These are phyloP conservation scores for Protomyces pachydermus DNA, from an alignment of 1,139 yeast genomes.

Conservation along the genomic window DNA sequence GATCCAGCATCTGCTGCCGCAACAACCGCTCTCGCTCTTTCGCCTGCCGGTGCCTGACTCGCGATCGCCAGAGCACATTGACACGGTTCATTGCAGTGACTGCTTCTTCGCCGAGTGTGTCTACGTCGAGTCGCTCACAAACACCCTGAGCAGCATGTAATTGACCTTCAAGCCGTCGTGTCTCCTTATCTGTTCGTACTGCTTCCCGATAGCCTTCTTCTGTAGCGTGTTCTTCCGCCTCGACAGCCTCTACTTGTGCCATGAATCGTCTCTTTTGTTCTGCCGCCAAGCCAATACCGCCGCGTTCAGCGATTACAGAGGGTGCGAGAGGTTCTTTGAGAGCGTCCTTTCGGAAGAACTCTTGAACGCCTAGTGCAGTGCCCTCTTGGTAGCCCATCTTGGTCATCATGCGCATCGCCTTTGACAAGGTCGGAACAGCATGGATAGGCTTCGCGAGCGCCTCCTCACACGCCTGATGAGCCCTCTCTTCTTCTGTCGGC, in stretches of 20 bases:
- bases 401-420: constrained; percentile 52
- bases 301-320: constrained; percentile 32
- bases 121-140: constrained; percentile 31
- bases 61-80: constrained; percentile 35
- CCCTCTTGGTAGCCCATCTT: constrained; percentile 55
- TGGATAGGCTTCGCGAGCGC: constrained; percentile 13
- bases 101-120: constrained; percentile 7
- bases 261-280: constrained; percentile 32
- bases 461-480: background rate
- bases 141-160: constrained; percentile 32
- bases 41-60: constrained; percentile 31
- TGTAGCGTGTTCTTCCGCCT: constrained; percentile 26
- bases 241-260: constrained; percentile 29
- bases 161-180: constrained; percentile 29
- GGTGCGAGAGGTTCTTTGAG: constrained; percentile 28
- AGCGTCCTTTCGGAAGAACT: constrained; percentile 30
- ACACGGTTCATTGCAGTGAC: constrained; percentile 25
- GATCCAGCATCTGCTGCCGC: constrained; percentile 24
- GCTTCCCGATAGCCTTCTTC: constrained; percentile 34
- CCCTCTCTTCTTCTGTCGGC: constrained; percentile 26
- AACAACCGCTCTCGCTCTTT: constrained; percentile 24
- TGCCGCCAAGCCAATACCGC: constrained; percentile 36
- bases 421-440: constrained; percentile 31
- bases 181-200: constrained; percentile 32
- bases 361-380: constrained; percentile 42